Conservation (phyloP, 169 alveolate species). For the Cryptosporidium andersoni region DNA sequence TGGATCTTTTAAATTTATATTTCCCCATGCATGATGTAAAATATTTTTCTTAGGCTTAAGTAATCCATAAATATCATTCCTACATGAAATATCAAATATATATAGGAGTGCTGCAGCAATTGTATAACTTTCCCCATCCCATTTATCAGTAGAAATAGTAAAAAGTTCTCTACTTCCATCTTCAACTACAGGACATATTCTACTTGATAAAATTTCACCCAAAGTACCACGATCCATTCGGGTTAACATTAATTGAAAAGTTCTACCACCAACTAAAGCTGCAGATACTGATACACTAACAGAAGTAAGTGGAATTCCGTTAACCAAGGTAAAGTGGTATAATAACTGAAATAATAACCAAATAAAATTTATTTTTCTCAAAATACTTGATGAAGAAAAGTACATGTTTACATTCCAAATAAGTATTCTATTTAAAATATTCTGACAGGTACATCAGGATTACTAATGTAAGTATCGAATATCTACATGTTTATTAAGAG, state of each 20-base stretch:
- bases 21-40: slow-evolving; percentile 16
- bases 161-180: slow-evolving; percentile 42
- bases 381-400: neutral
- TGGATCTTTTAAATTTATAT: slow-evolving; percentile 26
- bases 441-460: no score
- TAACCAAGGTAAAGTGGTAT: neutral
- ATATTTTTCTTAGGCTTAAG: neutral
- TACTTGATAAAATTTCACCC: slow-evolving; percentile 54
- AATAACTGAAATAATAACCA: slow-evolving; percentile 4
- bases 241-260: slow-evolving; percentile 59
- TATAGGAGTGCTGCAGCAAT: slow-evolving; percentile 45
- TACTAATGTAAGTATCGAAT: no score
- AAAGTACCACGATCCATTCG: slow-evolving; percentile 62
- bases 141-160: slow-evolving; percentile 31
- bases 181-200: slow-evolving; percentile 54
- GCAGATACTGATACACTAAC: slow-evolving; percentile 28
- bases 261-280: slow-evolving; percentile 50
- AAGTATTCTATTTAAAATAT: no score
- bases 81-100: slow-evolving; percentile 18
- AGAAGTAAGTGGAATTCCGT: slow-evolving; percentile 31
- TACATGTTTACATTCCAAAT: neutral
- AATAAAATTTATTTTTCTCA: neutral
- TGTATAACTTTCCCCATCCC: slow-evolving; percentile 67
- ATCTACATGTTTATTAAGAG: no score
- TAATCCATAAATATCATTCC: neutral